These are phyloP conservation scores for Rhizophagus clarus DNA, from an alignment of 192 early-diverging fungal genomes.

Conservation along the genomic window DNA sequence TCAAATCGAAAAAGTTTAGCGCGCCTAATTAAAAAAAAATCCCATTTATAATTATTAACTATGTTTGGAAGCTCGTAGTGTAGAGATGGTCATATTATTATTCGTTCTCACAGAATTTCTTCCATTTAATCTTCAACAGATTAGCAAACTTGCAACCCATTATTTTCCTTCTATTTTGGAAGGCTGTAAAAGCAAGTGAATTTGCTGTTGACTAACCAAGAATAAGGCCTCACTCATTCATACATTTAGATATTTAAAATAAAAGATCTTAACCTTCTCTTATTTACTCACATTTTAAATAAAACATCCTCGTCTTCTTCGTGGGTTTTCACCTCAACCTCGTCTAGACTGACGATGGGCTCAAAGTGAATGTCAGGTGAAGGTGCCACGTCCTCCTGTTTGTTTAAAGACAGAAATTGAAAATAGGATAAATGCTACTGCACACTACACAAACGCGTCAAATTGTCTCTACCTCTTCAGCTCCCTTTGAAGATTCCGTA, in stretches of 20 bases:
- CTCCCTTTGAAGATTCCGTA: slow-evolving; percentile 8
- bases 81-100: neutral
- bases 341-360: slow-evolving; percentile 90
- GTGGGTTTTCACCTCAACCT: slow-evolving; percentile 90
- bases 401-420: neutral
- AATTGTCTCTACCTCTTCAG: neutral
- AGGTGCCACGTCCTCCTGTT: slow-evolving; percentile 73
- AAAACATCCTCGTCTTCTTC: slow-evolving; percentile 94
- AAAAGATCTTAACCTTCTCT: neutral
- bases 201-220: neutral
- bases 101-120: slow-evolving; percentile 14
- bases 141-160: slow-evolving; percentile 29
- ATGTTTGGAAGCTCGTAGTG: slow-evolving; percentile 28
- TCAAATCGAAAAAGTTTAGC: slow-evolving; percentile 99
- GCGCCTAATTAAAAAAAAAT: slow-evolving; percentile 59
- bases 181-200: slow-evolving; percentile 19
- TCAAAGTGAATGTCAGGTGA: slow-evolving; percentile 94
- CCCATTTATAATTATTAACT: neutral
- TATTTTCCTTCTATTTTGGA: neutral
- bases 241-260: neutral
- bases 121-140: slow-evolving; percentile 26
- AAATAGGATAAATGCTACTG: neutral
- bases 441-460: neutral
- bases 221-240: too few species aligned
- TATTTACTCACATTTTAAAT: slow-evolving; percentile 80